Conservation (phyloP, 2,329 filamentous ascomycete genomes). For the Cucurbitaria berberidis region DNA sequence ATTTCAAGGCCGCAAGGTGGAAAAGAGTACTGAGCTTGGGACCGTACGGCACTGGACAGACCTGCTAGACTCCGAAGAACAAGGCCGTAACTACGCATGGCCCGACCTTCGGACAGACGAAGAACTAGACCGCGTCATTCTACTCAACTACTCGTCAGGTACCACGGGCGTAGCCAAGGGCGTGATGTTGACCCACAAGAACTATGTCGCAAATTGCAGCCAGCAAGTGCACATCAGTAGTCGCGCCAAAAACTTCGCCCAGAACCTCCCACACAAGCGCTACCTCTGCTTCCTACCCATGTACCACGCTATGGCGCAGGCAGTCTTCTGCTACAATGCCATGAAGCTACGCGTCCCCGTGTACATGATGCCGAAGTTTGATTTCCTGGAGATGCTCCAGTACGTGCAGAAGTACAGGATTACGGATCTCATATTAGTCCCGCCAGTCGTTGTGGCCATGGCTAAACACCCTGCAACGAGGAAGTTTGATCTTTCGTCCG, state of each 20-base stretch:
- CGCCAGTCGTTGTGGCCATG: conserved; percentile 75
- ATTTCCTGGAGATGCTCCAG: conserved; percentile 74
- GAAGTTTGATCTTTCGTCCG: conserved; percentile 71
- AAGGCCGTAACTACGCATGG: conserved; percentile 69
- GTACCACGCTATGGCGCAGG: conserved; percentile 64
- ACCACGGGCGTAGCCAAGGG: conserved; percentile 86
- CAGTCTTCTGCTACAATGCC: conserved; percentile 68
- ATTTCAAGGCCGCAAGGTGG: conserved; percentile 51
- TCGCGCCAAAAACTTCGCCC: conserved; percentile 58
- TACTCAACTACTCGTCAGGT: conserved; percentile 79
- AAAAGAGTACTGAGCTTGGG: conserved; percentile 47
- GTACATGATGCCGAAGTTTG: conserved; percentile 80
- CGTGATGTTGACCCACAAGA: conserved; percentile 78
- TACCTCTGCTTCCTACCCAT: conserved; percentile 73
- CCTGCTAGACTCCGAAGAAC: conserved; percentile 56
- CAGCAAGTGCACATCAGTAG: conserved; percentile 61
- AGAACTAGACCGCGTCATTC: conserved; percentile 62
- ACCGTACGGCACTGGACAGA: conserved; percentile 66
- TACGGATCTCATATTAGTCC: conserved; percentile 70
- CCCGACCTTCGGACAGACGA: conserved; percentile 59
- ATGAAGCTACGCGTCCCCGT: conserved; percentile 66
- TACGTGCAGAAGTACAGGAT: conserved; percentile 72
- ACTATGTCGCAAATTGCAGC: conserved; percentile 73
- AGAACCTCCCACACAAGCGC: conserved; percentile 50
- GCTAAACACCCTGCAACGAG: conserved; percentile 72